These are phyloP conservation scores for Raffaelea arxii DNA, from an alignment of 2,329 filamentous ascomycete genomes.

Conservation along the genomic window DNA sequence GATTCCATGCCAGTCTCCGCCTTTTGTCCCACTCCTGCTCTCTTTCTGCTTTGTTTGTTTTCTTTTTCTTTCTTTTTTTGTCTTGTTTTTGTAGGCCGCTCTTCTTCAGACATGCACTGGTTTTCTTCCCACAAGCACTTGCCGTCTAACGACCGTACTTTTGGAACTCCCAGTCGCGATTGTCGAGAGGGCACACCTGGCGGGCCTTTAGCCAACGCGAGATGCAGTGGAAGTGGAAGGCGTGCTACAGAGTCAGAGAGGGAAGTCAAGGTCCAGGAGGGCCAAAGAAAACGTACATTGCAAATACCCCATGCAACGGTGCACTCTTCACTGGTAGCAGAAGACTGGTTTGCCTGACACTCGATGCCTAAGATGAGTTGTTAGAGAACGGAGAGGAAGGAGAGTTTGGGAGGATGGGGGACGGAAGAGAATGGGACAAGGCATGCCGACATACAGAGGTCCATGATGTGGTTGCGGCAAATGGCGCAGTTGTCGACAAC, in stretches of 20 bases:
- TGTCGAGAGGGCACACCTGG: slow-evolving; percentile 94
- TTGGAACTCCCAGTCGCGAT: slow-evolving; percentile 99
- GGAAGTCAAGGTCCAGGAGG: neutral
- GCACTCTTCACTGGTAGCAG: slow-evolving; percentile 93
- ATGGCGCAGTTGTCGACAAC: slow-evolving; percentile 99
- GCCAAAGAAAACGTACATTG: slow-evolving; percentile 62
- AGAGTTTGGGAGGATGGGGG: neutral
- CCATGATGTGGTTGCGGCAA: slow-evolving; percentile 99
- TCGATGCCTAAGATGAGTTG: slow-evolving; percentile 61
- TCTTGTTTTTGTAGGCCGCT: neutral
- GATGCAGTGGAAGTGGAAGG: slow-evolving; percentile 99
- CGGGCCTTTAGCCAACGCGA: slow-evolving; percentile 98
- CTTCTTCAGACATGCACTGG: too few relatives aligned
- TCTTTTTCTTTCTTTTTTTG: too few relatives aligned
- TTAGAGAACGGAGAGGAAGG: slow-evolving; percentile 1
- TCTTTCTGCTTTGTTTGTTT: too few relatives aligned
- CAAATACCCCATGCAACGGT: slow-evolving; percentile 99
- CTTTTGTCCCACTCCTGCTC: too few relatives aligned
- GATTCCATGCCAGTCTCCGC: too few relatives aligned
- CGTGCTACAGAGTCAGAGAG: slow-evolving; percentile 56
- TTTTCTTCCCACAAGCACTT: too few relatives aligned
- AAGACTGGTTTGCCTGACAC: slow-evolving; percentile 97
- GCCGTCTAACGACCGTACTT: slow-evolving; percentile 76
- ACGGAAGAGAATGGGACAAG: too few relatives aligned
- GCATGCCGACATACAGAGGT: slow-evolving; percentile 82